These are phyloP conservation scores for Candida boleticola DNA, from an alignment of 805 yeast genomes.

Conservation along the genomic window DNA sequence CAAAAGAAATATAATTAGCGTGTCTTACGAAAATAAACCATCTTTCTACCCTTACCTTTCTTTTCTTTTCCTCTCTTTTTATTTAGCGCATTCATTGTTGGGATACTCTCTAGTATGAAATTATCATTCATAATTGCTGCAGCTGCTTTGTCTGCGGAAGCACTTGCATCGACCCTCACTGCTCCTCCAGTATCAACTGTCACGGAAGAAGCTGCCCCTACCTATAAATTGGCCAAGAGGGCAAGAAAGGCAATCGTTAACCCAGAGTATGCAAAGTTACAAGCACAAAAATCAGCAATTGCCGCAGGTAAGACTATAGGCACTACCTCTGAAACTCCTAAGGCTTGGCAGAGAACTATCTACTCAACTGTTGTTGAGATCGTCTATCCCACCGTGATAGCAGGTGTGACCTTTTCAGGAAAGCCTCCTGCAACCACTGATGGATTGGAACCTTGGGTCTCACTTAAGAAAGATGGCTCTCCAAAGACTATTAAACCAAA, in stretches of 20 bases:
- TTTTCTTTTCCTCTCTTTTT: too few relatives aligned
- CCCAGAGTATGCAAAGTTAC: slow-evolving; percentile 25
- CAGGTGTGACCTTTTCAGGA: slow-evolving; percentile 60
- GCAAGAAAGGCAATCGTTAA: slow-evolving; percentile 28
- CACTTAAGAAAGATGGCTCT: slow-evolving; percentile 69
- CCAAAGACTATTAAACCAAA: slow-evolving; percentile 81
- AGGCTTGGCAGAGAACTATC: slow-evolving; percentile 75
- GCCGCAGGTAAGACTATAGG: slow-evolving; percentile 7
- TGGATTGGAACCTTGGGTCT: slow-evolving; percentile 78
- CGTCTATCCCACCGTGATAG: slow-evolving; percentile 62
- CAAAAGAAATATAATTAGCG: too few relatives aligned
- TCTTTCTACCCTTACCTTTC: too few relatives aligned
- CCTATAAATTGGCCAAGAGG: slow-evolving; percentile 22
- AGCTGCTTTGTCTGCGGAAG: slow-evolving; percentile 1
- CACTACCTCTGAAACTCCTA: slow-evolving; percentile 30
- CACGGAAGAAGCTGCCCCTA: background rate
- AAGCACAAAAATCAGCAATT: slow-evolving; percentile 15
- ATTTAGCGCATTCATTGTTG: too few relatives aligned
- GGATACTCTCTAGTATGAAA: too few relatives aligned
- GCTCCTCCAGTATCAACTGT: background rate
- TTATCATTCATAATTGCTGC: background rate
- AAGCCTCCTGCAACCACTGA: slow-evolving; percentile 71
- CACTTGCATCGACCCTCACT: background rate
- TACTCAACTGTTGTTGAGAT: slow-evolving; percentile 54
- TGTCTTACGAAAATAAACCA: too few relatives aligned